Evolutionary conservation across 2,329 filamentous ascomycete genomes (phyloP).

Genomic region (Helotiales sp.): DNA sequence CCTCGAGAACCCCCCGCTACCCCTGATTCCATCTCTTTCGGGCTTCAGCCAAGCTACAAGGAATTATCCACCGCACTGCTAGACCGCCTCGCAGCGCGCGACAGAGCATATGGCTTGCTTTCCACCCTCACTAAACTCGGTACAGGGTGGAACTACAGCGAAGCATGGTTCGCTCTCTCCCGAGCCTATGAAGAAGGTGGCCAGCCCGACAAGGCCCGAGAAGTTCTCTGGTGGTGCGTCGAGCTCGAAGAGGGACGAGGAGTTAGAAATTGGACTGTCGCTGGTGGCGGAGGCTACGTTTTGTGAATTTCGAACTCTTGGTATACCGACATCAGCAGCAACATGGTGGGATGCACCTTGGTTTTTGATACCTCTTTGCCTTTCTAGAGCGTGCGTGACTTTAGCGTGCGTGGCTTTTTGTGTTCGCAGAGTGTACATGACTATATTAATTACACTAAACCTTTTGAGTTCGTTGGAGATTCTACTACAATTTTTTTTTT

Average conservation of each 20-base stretch:
- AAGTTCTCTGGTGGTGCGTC: slow-evolving; percentile 96
- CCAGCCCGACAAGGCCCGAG: slow-evolving; percentile 85
- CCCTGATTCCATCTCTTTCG: slow-evolving; percentile 16
- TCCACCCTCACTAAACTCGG: slow-evolving; percentile 85
- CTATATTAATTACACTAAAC: background rate
- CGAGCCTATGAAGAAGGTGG: slow-evolving; percentile 87
- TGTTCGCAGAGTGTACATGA: background rate
- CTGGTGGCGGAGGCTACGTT: slow-evolving; percentile 60
- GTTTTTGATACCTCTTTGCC: slow-evolving; percentile 2
- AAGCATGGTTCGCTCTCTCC: slow-evolving; percentile 91
- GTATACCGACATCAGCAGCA: background rate
- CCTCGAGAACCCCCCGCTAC: slow-evolving; percentile 33
- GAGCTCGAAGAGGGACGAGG: slow-evolving; percentile 87
- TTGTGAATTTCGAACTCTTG: slow-evolving; percentile 27
- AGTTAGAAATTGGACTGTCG: slow-evolving; percentile 78
- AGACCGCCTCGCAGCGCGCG: slow-evolving; percentile 85
- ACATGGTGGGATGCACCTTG: background rate
- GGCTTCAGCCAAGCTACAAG: slow-evolving; percentile 27
- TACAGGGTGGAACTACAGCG: slow-evolving; percentile 85
- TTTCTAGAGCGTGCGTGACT: background rate
- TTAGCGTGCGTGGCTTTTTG: background rate
- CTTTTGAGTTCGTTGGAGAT: background rate
- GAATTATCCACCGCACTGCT: slow-evolving; percentile 37
- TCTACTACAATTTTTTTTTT: too few species aligned
- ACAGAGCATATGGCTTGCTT: slow-evolving; percentile 84